Evolutionary conservation across 2,329 filamentous ascomycete species (phyloP), one percentile per base, ranked within the genome.

Genomic region (Venturia oleaginea): DNA sequence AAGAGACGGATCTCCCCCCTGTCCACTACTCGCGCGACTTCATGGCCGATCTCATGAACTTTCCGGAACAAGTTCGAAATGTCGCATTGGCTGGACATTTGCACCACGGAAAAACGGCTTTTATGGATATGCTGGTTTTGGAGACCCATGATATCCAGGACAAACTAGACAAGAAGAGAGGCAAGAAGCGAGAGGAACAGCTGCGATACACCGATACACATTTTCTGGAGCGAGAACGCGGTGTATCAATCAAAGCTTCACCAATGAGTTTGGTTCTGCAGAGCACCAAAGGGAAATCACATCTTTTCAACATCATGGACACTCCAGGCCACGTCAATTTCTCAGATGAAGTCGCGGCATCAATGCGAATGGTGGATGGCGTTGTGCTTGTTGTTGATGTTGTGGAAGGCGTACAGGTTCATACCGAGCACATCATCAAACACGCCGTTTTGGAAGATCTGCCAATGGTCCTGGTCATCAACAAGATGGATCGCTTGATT

Each of bases 251-350:
- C 72, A 99, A 99, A 77, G 83, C 92, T 5, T 88, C 92, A 22
- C 93, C 94, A 7, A 97, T 99, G 92, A 96, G 89, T 72, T 78
- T 99, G 69, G 87, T 97, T 43, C 80, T 99, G 65, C 91, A 91
- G 71, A 90, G 86, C 69, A 92, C 91, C 10, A 91, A 90, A 75
- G 91, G 91, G 63, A 99, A 99, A 77, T 97, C 92, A 42, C 92
- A 97, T 77, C 82, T 99, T 3, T 79, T 99, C 78, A 97, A 97
- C 76, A 86, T 99, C 64, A 81, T 99, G 65, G 94, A 99, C 77
- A 99, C 94, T 0, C 94, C 94, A 0, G 94, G 94, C 7, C 94
- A 99, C 74, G 94, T 97, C 72, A 97, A 99, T 76, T 99, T 99
- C 74, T 93, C 95, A 51, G 94, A 99, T 73, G 94, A 99, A 76